phyloP scores from a whole-genome alignment of 352 stramenopile species.

The Phytopythium cucurbitacearum region DNA sequence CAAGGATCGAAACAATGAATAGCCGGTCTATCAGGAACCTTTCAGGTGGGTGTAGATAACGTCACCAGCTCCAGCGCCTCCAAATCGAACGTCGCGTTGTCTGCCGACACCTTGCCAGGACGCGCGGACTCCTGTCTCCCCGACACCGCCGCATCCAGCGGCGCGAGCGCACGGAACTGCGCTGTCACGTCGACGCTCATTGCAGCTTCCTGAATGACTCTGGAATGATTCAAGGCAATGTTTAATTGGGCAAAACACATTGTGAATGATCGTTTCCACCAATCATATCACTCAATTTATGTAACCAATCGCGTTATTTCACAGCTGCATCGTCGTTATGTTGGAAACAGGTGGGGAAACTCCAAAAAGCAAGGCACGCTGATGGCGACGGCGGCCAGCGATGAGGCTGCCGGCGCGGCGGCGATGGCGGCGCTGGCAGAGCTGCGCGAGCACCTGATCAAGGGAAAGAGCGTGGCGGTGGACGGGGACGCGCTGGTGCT shows the following conservation, averaged over 20 bases:
- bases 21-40: too few relatives aligned
- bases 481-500: conserved; percentile 65
- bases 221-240: neutral
- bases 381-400: neutral
- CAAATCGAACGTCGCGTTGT: conserved; percentile 9
- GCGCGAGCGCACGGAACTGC: conserved; percentile 31
- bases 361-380: conserved; percentile 1
- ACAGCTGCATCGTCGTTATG: too few relatives aligned
- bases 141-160: conserved; percentile 4
- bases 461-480: conserved; percentile 47
- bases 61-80: conserved; percentile 30
- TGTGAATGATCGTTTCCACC: neutral
- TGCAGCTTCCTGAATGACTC: neutral
- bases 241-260: conserved; percentile 1
- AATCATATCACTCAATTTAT: neutral
- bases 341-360: neutral
- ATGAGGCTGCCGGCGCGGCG: conserved; percentile 6
- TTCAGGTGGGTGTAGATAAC: neutral
- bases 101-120: neutral
- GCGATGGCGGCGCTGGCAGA: conserved; percentile 35
- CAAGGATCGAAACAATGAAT: neutral
- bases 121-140: too few relatives aligned
- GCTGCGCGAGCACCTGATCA: conserved; percentile 74
- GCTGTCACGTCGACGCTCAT: conserved; percentile 25
- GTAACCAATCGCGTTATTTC: too few relatives aligned